Base-by-base conservation (phyloP, 2,329 filamentous ascomycete species). In the Pseudocercospora cruenta region DNA sequence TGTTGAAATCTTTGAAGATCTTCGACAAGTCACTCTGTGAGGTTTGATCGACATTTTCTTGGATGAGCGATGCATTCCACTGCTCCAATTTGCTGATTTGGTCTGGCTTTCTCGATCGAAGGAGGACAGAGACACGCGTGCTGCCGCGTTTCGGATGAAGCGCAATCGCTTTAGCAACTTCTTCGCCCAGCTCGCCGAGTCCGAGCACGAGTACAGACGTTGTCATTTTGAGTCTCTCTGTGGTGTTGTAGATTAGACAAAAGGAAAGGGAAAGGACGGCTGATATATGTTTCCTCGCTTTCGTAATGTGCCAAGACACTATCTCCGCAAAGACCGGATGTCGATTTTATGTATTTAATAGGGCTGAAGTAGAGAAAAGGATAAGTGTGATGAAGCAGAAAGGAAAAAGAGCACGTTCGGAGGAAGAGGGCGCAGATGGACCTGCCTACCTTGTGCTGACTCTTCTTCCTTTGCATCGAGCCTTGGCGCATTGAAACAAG, bases 161-260 rank as follows among this genome's bases (percentile, higher is more conserved):
- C 14, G 79, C 74, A 7, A 91, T 81, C 10, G 82, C 79, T 33
- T 81, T 75, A 16, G 90, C 78, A 64, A 91, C 80, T 16, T 85
- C 81, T 4, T 80, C 78, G 58, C 88, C 89, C 14, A 91, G 84
- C 78, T 91, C 88, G 65, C 88, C 89, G n/a, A 86, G 86, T 60
- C 89, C 88, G 65, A 91, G 78, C 59, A 91, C 80, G 58, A 91
- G 86, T 64, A 90, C 79, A 10, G 67, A 67, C 2, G 22, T 5
- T 16, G 57, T n/a, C 51, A 55, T 55, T 2, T n/a, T 55, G 26
- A 55, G 51, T 16, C 16, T 9, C 3, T 51, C 19, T 22, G 21
- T 12, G 9, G 8, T 51, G 22, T 14, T 16, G 19, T 21, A 12
- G 19, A 24, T 24, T 10, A 4, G n/a, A 12, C 19, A 14, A 24